Evolutionary conservation across 306 rosid species (phyloP).

Genomic region (Albizia julibrissin): DNA sequence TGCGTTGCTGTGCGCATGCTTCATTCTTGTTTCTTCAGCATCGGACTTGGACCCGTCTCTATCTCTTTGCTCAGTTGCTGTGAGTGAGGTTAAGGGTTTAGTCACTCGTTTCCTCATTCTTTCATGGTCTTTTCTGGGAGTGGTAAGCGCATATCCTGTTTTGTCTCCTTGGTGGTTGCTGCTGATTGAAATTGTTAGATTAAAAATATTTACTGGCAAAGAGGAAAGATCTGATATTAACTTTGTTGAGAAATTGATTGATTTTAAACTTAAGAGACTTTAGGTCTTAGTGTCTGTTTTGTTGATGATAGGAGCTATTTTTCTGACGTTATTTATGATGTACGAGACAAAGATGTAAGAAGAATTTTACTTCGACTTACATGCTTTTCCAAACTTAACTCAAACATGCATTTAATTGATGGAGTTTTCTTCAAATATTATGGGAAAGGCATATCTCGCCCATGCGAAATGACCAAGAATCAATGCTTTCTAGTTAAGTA

Average conservation of each 20-base stretch:
- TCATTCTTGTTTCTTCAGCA: no score
- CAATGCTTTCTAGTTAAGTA: background rate
- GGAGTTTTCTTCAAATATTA: no score
- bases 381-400: no score
- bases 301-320: no score
- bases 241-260: background rate
- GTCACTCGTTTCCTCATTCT: background rate
- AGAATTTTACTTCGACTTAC: no score
- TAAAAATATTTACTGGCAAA: background rate
- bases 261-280: background rate
- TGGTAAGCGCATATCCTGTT: background rate
- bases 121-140: background rate
- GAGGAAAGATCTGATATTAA: background rate
- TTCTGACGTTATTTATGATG: no score
- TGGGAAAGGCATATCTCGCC: no score
- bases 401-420: no score
- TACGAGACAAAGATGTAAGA: no score
- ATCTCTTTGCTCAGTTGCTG: background rate
- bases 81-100: background rate
- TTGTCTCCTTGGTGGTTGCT: background rate
- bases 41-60: no score
- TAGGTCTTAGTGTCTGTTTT: no score
- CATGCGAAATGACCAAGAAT: background rate
- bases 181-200: background rate
- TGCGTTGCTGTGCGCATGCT: no score